A percentile compares a stretch with the other conserved stretches of the same genome.
These are phyloP conservation scores for Microbotryum violaceum DNA, from an alignment of 1,284 basidiomycete species.

Conservation along the genomic window DNA sequence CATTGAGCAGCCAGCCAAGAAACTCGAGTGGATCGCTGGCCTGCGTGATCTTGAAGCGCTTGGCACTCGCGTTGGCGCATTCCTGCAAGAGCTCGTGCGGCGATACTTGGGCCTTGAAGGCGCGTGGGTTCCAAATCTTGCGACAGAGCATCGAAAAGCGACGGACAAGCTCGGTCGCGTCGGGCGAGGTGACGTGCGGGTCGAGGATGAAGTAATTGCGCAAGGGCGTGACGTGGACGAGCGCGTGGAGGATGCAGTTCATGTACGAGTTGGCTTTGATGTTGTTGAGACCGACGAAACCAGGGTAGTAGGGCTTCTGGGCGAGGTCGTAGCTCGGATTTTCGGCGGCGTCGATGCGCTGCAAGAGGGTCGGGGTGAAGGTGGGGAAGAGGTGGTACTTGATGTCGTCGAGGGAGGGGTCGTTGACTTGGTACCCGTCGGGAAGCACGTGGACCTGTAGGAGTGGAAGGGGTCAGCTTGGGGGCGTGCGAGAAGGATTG, in stretches of 20 bases:
- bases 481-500: not conserved
- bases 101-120: constrained; percentile 96
- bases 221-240: constrained; percentile 82
- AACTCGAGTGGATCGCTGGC: constrained; percentile 97
- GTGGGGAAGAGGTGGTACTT: constrained; percentile 78
- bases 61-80: constrained; percentile 74
- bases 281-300: constrained; percentile 94
- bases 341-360: constrained; percentile 47
- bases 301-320: constrained; percentile 75
- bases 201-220: constrained; percentile 62
- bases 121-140: constrained; percentile 90
- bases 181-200: constrained; percentile 11
- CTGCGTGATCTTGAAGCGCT: constrained; percentile 83
- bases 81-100: constrained; percentile 98
- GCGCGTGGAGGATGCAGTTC: constrained; percentile 91
- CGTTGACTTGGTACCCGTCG: constrained; percentile 90
- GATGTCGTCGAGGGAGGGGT: constrained; percentile 92
- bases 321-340: constrained; percentile 66
- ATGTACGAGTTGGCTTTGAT: constrained; percentile 95
- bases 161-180: constrained; percentile 63
- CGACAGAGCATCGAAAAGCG: constrained; percentile 67
- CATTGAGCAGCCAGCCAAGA: constrained; percentile 89
- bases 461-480: not conserved
- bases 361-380: constrained; percentile 59
- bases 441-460: constrained; percentile 90